Base-by-base conservation (phyloP, 2,329 filamentous ascomycete species). In the Leptographium procerum region DNA sequence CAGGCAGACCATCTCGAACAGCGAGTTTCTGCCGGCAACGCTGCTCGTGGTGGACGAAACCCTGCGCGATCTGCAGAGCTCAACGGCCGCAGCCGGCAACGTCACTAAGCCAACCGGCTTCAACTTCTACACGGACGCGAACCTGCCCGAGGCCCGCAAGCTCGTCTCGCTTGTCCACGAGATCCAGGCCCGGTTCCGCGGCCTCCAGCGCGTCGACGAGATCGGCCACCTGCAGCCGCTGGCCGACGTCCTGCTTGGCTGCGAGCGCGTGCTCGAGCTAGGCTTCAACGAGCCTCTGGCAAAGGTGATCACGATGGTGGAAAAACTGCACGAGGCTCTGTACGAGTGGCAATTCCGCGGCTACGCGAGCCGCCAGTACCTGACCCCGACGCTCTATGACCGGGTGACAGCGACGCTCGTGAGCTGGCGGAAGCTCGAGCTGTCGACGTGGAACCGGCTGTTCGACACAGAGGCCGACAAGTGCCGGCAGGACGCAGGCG, bases 321-420 rank as follows among this genome's bases (percentile, higher is more conserved):
- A 99, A 70, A 90, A 92, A 63, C 77, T 99, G 5, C 89, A 97
- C 71, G 80, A 78, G 0, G 85, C 87, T 63, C 82, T 99, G 54
- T 86, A 96, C 62, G 91, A 97, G 71, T 99, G 94, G 94, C 91
- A 99, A 69, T 84, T 84, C 67, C 83, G 83, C 36, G 85, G 87
- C 48, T 91, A 96, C 71, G 91, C 92, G 3, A 95, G 89, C 73
- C 84, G 84, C 62, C 83, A 87, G 43, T 89, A 88, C 69, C 87
- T 83, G 11, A 88, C 86, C 1, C 77, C 80, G 1, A 70, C 78
- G 11, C 75, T 91, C 2, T 91, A 95, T 64, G 86, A 95, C 61
- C 81, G 84, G 51, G 73, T 97, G 14, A 96, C 91, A 0, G 82
- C 84, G 55, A 81, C 89, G 29, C 86, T 96, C 56, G 86, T 97